phyloP scores from a whole-genome alignment of 495 filamentous ascomycete genomes.

The Geopyxis carbonaria region DNA sequence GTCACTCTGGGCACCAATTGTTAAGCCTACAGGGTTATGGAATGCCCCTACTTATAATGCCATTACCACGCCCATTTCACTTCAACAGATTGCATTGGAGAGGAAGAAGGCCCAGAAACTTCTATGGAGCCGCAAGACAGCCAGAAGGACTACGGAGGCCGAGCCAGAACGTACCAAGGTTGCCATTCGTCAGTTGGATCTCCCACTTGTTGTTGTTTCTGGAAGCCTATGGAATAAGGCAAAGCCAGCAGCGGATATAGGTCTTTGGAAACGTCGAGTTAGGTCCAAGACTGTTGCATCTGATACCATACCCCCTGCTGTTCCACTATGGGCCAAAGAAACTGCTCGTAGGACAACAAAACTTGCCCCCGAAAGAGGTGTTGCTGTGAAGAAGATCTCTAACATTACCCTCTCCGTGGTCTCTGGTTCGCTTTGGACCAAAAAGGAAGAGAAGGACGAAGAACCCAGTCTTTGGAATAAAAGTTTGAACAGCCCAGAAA shows the following conservation, averaged over 20 bases:
- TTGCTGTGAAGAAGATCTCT: slow-evolving; percentile 10
- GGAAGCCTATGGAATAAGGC: slow-evolving; percentile 15
- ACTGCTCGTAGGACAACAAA: slow-evolving; percentile 18
- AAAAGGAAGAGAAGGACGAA: slow-evolving; percentile 2
- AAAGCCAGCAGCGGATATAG: slow-evolving; percentile 2
- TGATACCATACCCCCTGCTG: neutral
- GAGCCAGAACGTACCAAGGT: slow-evolving; percentile 15
- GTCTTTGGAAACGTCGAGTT: slow-evolving; percentile 12
- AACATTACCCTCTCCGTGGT: slow-evolving; percentile 3
- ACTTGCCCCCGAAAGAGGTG: slow-evolving; percentile 10
- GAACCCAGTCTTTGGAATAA: too few species aligned
- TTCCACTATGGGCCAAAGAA: slow-evolving; percentile 15
- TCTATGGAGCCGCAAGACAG: slow-evolving; percentile 9
- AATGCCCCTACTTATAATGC: too few species aligned
- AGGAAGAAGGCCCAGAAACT: slow-evolving; percentile 5
- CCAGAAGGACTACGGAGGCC: slow-evolving; percentile 13
- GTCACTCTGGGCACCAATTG: slow-evolving; percentile 11
- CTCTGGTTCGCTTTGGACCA: slow-evolving; percentile 15
- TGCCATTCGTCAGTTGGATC: slow-evolving; percentile 4
- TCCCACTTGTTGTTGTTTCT: slow-evolving; percentile 12
- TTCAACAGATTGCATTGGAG: slow-evolving; percentile 8
- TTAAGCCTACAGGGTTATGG: slow-evolving; percentile 16
- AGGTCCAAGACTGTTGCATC: slow-evolving; percentile 5
- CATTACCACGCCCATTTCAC: slow-evolving; percentile 13
- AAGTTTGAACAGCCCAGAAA: too few species aligned